These are phyloP conservation scores for Ophiostoma tasmaniense DNA, from an alignment of 2,329 filamentous ascomycete genomes.

Conservation along the genomic window DNA sequence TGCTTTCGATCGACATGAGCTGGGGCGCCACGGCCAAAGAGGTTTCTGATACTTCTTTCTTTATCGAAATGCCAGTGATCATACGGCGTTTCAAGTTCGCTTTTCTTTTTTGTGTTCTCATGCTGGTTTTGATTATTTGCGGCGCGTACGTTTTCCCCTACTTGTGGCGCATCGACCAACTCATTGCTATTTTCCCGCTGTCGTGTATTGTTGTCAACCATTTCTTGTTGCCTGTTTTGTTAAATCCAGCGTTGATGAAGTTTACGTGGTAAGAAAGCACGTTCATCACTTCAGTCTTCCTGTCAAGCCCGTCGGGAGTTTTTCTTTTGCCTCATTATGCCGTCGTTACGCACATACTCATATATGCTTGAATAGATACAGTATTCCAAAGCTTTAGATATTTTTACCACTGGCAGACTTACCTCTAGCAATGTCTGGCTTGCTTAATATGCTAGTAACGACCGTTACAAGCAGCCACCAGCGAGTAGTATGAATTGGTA, in stretches of 20 bases:
- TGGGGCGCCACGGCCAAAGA: conserved; percentile 85
- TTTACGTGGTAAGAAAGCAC: conserved; percentile 54
- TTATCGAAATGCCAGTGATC: conserved; percentile 73
- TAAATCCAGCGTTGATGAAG: conserved; percentile 74
- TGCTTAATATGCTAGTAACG: too few species aligned
- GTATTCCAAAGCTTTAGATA: too few species aligned
- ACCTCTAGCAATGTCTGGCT: too few species aligned
- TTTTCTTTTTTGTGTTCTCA: conserved; percentile 51
- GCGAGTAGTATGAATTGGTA: too few species aligned
- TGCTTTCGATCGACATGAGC: conserved; percentile 77
- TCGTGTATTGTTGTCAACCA: conserved; percentile 58
- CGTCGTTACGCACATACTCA: too few species aligned
- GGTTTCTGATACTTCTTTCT: conserved; percentile 72
- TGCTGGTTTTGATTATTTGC: conserved; percentile 56
- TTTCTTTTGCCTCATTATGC: too few species aligned
- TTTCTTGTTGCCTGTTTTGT: conserved; percentile 59
- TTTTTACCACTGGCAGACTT: too few species aligned
- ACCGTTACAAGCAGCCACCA: too few species aligned
- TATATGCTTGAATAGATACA: too few species aligned
- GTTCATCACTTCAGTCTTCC: too few species aligned
- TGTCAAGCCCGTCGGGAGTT: too few species aligned
- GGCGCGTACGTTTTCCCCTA: conserved; percentile 55
- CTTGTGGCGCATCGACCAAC: conserved; percentile 59
- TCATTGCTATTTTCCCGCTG: conserved; percentile 72
- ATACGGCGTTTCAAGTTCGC: conserved; percentile 70